phyloP scores from a whole-genome alignment of 129 eudicot genomes.

The Logfia minima region DNA sequence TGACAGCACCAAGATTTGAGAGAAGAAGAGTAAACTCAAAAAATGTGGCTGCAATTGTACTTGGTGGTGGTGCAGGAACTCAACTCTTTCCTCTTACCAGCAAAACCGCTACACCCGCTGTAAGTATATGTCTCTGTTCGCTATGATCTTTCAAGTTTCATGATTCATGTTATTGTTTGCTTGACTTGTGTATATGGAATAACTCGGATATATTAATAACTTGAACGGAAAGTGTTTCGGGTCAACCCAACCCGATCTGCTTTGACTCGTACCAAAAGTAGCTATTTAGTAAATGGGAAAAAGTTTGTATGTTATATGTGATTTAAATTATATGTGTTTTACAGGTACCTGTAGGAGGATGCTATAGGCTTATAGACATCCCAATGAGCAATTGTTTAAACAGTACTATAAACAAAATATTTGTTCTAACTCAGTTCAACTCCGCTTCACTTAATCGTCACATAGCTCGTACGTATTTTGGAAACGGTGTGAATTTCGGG shows the following conservation, averaged over 20 bases:
- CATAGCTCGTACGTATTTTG: slow-evolving; percentile 83
- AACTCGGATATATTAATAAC: neutral
- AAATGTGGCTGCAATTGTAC: slow-evolving; percentile 90
- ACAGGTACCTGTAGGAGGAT: slow-evolving; percentile 97
- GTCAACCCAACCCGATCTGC: neutral
- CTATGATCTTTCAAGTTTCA: neutral
- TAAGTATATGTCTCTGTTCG: slow-evolving; percentile 38
- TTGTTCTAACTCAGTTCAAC: slow-evolving; percentile 89
- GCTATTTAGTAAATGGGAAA: neutral
- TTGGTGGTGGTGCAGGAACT: slow-evolving; percentile 95
- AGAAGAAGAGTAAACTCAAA: slow-evolving; percentile 71
- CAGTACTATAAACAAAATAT: slow-evolving; percentile 86
- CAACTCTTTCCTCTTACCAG: slow-evolving; percentile 95
- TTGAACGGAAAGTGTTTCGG: neutral
- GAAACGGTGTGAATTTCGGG: slow-evolving; percentile 86
- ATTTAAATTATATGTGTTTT: slow-evolving; percentile 15
- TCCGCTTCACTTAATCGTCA: slow-evolving; percentile 97
- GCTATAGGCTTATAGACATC: slow-evolving; percentile 93
- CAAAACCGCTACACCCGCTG: slow-evolving; percentile 93
- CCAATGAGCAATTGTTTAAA: slow-evolving; percentile 98
- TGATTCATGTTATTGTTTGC: slow-evolving; percentile 6
- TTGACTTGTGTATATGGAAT: neutral
- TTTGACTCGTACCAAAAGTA: neutral
- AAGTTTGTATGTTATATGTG: neutral
- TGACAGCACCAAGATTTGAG: slow-evolving; percentile 57